phyloP scores from a whole-genome alignment of 2,329 filamentous ascomycete species.

The Aureobasidium sp. region DNA sequence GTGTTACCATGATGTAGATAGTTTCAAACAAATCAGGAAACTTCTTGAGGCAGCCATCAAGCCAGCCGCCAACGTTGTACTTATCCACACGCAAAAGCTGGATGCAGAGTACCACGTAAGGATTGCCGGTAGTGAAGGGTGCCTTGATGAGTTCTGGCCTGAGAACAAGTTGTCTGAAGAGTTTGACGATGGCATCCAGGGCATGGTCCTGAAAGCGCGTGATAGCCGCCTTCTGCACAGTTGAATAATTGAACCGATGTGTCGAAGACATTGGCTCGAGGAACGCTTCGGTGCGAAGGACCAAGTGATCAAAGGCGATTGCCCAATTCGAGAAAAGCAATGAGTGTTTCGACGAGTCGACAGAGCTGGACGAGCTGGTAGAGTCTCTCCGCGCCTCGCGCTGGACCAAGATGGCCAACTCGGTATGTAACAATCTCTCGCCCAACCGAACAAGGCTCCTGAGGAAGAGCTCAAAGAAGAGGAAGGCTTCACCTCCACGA shows the following conservation, averaged over 20 bases:
- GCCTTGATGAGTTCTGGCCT: background rate
- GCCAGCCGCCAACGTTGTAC: background rate
- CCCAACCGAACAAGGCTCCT: background rate
- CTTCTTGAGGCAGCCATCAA: background rate
- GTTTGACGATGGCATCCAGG: conserved; percentile 1
- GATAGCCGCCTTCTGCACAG: background rate
- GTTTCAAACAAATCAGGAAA: background rate
- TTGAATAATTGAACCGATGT: background rate
- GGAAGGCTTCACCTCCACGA: background rate
- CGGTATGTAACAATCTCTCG: background rate
- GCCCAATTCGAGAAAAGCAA: background rate
- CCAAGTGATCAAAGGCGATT: background rate
- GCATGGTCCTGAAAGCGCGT: background rate
- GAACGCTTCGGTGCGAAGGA: background rate
- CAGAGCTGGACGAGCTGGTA: background rate
- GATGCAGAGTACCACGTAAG: background rate
- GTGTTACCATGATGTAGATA: background rate
- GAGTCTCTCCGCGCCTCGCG: conserved; percentile 10
- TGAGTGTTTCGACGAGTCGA: background rate
- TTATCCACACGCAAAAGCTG: background rate
- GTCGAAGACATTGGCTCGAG: background rate
- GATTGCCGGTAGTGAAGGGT: background rate
- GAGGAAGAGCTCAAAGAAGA: background rate
- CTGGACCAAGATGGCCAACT: background rate
- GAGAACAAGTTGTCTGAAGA: background rate